Percentiles rank a stretch among this genome's conserved stretches.
phyloP scores from a whole-genome alignment of 2,329 filamentous ascomycete species.

The Aureobasidium musti region DNA sequence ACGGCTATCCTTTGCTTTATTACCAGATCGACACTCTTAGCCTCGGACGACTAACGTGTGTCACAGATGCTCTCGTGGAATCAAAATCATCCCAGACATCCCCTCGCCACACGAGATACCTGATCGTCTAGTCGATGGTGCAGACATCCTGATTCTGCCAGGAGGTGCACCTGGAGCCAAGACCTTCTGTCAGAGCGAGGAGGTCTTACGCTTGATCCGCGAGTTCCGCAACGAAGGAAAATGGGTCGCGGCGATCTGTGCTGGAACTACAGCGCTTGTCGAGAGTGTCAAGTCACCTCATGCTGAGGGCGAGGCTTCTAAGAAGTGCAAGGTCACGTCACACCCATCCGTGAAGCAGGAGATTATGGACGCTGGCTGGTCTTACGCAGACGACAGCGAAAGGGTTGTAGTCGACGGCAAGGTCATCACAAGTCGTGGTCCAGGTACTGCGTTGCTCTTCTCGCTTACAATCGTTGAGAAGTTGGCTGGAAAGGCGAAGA shows the following conservation, averaged over 20 bases:
- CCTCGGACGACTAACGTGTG: background rate
- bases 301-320: slow-evolving; percentile 28
- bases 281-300: slow-evolving; percentile 32
- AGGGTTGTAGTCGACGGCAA: slow-evolving; percentile 41
- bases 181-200: slow-evolving; percentile 38
- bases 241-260: slow-evolving; percentile 44
- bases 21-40: background rate
- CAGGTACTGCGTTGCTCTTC: slow-evolving; percentile 45
- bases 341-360: slow-evolving; percentile 45
- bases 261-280: slow-evolving; percentile 45
- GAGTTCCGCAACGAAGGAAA: slow-evolving; percentile 40
- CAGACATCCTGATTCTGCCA: slow-evolving; percentile 44
- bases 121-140: slow-evolving; percentile 32
- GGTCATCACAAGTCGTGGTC: slow-evolving; percentile 44
- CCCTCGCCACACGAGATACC: slow-evolving; percentile 33
- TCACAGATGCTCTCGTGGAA: slow-evolving; percentile 43
- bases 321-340: slow-evolving; percentile 39
- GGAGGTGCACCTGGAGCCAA: slow-evolving; percentile 45
- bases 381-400: slow-evolving; percentile 43
- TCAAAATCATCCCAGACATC: slow-evolving; percentile 43
- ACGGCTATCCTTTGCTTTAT: background rate
- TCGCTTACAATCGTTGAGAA: slow-evolving; percentile 45
- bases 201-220: slow-evolving; percentile 39
- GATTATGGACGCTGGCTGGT: slow-evolving; percentile 40
- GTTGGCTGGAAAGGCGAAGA: slow-evolving; percentile 48